These are phyloP conservation scores for Stachybotrys chartarum DNA, from an alignment of 2,329 filamentous ascomycete species.

Conservation along the genomic window DNA sequence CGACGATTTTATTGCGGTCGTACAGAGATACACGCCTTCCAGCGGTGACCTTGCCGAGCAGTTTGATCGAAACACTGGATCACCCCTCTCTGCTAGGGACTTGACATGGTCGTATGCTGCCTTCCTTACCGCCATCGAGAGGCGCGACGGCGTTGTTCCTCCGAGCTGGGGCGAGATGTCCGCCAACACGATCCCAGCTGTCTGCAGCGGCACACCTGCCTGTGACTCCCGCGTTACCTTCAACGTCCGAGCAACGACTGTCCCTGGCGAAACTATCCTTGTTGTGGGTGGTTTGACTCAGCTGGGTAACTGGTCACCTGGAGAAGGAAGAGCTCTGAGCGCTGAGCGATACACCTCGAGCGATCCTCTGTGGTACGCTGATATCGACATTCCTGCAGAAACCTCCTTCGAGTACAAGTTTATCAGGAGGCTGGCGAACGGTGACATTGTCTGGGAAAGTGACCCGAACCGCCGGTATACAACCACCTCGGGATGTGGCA, in stretches of 20 bases:
- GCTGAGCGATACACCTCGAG: constrained; percentile 45
- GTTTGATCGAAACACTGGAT: constrained; percentile 43
- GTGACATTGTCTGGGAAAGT: constrained; percentile 49
- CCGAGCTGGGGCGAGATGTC: constrained; percentile 39
- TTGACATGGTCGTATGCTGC: constrained; percentile 69
- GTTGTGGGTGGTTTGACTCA: constrained; percentile 28
- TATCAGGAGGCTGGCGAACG: constrained; percentile 43
- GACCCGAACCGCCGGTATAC: constrained; percentile 36
- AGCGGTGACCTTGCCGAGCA: constrained; percentile 62
- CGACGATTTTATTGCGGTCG: constrained; percentile 50
- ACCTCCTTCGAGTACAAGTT: constrained; percentile 54
- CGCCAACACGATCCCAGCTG: constrained; percentile 9
- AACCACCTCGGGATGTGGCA: constrained; percentile 3
- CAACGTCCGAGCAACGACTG: constrained; percentile 8
- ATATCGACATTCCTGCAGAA: constrained; percentile 43
- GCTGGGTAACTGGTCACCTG: constrained; percentile 25
- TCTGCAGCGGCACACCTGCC: constrained; percentile 13
- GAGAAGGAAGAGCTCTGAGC: constrained; percentile 39
- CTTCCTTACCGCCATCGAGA: constrained; percentile 51
- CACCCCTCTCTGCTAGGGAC: constrained; percentile 53
- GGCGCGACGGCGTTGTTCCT: constrained; percentile 45
- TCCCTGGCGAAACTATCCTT: constrained; percentile 9
- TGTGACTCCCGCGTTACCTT: constrained; percentile 15
- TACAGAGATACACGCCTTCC: constrained; percentile 51
- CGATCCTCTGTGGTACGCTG: constrained; percentile 47